Conservation (phyloP, 208 protist species). For the Blechomonas ayalai region DNA sequence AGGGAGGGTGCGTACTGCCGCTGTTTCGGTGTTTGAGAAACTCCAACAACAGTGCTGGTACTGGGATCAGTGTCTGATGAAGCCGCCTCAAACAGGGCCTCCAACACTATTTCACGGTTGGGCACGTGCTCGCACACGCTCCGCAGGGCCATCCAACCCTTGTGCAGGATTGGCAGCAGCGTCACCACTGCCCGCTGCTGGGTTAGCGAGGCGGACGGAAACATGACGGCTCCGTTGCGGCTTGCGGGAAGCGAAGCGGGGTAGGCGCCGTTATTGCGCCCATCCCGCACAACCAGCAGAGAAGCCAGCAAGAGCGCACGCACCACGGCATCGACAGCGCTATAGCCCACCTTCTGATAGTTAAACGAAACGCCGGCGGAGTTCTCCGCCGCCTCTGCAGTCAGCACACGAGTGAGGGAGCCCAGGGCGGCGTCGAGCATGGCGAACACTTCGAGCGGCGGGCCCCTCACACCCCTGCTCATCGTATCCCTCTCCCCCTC, state of each 20-base stretch:
- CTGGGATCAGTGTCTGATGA: background rate
- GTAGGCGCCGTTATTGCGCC: conserved; percentile 27
- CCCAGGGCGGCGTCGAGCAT: conserved; percentile 51
- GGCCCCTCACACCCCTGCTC: background rate
- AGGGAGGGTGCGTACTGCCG: conserved; percentile 33
- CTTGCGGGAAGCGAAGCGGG: conserved; percentile 17
- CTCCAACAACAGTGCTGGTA: background rate
- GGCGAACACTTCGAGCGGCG: too few relatives aligned
- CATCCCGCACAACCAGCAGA: conserved; percentile 32
- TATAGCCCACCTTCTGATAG: conserved; percentile 42
- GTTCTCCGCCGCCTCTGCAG: conserved; percentile 52
- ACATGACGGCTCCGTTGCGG: conserved; percentile 21
- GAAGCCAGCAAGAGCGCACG: conserved; percentile 29
- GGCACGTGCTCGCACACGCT: conserved; percentile 24
- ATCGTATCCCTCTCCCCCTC: background rate
- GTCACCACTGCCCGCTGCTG: conserved; percentile 52
- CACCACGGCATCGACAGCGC: conserved; percentile 40
- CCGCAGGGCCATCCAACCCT: conserved; percentile 63
- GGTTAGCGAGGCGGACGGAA: conserved; percentile 16
- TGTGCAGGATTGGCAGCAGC: conserved; percentile 66
- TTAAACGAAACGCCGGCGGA: conserved; percentile 33
- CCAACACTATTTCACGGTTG: conserved; percentile 68
- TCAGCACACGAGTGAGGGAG: conserved; percentile 36
- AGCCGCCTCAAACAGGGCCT: conserved; percentile 37
- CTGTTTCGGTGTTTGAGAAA: conserved; percentile 17